phyloP scores from a whole-genome alignment of 1,139 yeast species.

The Scheffersomyces parashehatae region DNA sequence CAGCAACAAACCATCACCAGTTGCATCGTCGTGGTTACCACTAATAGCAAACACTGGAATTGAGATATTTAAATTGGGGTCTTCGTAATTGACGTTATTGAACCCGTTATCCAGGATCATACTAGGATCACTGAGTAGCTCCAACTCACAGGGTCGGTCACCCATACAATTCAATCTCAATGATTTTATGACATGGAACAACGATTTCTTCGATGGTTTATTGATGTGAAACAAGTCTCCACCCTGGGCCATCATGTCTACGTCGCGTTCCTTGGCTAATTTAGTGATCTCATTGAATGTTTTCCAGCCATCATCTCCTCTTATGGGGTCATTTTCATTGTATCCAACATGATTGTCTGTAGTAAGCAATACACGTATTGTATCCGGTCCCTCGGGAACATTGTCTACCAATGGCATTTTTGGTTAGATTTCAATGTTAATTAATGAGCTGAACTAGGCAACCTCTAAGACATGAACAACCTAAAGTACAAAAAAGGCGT shows the following conservation, averaged over 20 bases:
- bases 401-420: conserved; percentile 3
- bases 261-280: conserved; percentile 70
- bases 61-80: conserved; percentile 83
- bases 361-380: conserved; percentile 76
- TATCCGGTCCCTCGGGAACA: conserved; percentile 46
- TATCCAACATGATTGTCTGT: conserved; percentile 98
- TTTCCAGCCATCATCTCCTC: conserved; percentile 87
- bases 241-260: conserved; percentile 87
- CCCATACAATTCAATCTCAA: conserved; percentile 78
- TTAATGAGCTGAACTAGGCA: too few relatives aligned
- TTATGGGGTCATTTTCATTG: conserved; percentile 82
- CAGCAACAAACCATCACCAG: conserved; percentile 83
- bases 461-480: too few relatives aligned
- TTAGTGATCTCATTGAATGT: conserved; percentile 83
- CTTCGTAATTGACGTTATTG: conserved; percentile 81
- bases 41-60: conserved; percentile 93
- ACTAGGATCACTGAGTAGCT: conserved; percentile 78
- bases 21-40: conserved; percentile 97
- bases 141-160: conserved; percentile 84
- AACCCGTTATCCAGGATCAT: conserved; percentile 58
- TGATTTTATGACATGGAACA: conserved; percentile 79
- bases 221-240: conserved; percentile 93
- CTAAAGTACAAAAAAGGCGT: too few relatives aligned
- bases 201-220: conserved; percentile 82
- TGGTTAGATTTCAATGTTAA: too few relatives aligned